Base-by-base conservation (phyloP, 1,284 basidiomycete genomes). In the Wallemia ichthyophaga region DNA sequence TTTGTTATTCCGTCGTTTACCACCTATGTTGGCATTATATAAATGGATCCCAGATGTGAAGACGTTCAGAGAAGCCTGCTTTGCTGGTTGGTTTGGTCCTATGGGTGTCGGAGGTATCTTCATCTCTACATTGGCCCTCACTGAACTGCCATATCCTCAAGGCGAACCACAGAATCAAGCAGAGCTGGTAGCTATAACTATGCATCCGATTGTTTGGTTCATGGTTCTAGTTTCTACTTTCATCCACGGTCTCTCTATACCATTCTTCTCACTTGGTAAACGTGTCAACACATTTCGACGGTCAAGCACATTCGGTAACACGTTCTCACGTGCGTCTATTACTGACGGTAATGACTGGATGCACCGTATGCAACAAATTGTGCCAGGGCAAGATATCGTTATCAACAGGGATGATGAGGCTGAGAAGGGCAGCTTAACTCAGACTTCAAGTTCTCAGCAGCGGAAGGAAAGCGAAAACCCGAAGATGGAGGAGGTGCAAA, bases 31-130 rank as follows among this genome's bases (percentile, higher is more conserved):
- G 24, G 78, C 78, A 0, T 68, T 88, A 55, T 91, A 91, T 72
- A 80, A 67, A 66, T 92, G 81, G 76, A 89, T 94, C 61, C 89
- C 89, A 0, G 88, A 94, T 66, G 78, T 94, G 65, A 91, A 92
- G 73, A 92, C 83, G 0, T 78, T 88, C 64, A 75, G 83, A 56
- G 74, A 76, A 64, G 87, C 88, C 0, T 64, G 86, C 1, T 94
- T 94, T 70, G 68, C 68, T 0, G 91, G 89, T 0, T 88, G 92
- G 71, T 92, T 94, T 67, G 87, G 86, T n/a, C 62, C 62, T 1
- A 61, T 63, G 62, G 66, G 68, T 56, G 64, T 67, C 27, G 64
- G 67, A 58, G 89, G 86, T 21, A 75, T 95, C 60, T 95, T 92
- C 72, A 92, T 94, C 61, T 82, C 83, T 1, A 92, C 88, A 0